Percentiles rank a stretch among this genome's conserved stretches.
phyloP scores from a whole-genome alignment of 257 asterid species.

The Leonotis leonurus region DNA sequence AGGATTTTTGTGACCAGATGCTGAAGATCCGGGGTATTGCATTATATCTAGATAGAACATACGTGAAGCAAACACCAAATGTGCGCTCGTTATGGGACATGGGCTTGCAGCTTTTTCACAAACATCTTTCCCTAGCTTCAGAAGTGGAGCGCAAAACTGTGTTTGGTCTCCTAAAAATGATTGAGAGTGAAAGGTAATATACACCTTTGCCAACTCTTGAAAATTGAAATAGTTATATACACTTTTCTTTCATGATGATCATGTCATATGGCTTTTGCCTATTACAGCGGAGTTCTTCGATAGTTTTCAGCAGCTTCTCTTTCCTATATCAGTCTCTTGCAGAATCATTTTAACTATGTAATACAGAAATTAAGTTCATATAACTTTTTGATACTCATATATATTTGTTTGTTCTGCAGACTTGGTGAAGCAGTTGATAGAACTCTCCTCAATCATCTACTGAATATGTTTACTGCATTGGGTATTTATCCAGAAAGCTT shows the following conservation, averaged over 20 bases:
- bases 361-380: not conserved
- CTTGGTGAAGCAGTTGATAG: slow-evolving; percentile 94
- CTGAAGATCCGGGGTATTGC: slow-evolving; percentile 94
- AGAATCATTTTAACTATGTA: not conserved
- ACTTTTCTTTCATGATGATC: no score
- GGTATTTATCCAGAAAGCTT: slow-evolving; percentile 91
- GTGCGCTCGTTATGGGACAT: slow-evolving; percentile 96
- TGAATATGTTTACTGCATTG: slow-evolving; percentile 96
- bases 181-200: slow-evolving; percentile 79
- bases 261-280: no score
- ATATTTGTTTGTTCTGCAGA: slow-evolving; percentile 36
- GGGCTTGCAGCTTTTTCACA: slow-evolving; percentile 96
- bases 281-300: not conserved
- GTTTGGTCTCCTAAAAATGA: slow-evolving; percentile 86
- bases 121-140: slow-evolving; percentile 81
- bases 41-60: slow-evolving; percentile 85
- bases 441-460: slow-evolving; percentile 90
- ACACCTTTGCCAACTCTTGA: no score
- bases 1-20: slow-evolving; percentile 95
- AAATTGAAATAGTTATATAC: no score
- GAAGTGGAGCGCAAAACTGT: slow-evolving; percentile 93
- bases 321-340: not conserved
- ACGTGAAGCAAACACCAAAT: slow-evolving; percentile 84
- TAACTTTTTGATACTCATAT: not conserved
- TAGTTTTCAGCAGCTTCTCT: not conserved